phyloP scores from a whole-genome alignment of 2,329 filamentous ascomycete genomes.

The Colletotrichum paranaense region DNA sequence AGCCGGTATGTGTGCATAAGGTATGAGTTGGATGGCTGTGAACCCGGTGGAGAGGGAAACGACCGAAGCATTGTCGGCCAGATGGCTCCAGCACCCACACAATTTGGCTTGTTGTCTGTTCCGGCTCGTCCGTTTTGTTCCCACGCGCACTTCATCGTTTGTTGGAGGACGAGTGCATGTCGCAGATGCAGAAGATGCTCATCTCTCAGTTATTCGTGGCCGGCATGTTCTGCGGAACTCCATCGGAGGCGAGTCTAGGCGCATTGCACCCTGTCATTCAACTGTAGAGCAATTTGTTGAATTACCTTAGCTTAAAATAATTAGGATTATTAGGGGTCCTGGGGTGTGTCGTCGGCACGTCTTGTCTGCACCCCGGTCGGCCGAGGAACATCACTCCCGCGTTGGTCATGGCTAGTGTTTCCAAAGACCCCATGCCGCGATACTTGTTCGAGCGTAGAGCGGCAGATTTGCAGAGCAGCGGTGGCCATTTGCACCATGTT shows the following conservation, averaged over 20 bases:
- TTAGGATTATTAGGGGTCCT: slow-evolving; percentile 34
- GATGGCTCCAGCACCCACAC: slow-evolving; percentile 17
- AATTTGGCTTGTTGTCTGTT: background rate
- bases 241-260: slow-evolving; percentile 23
- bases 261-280: slow-evolving; percentile 11
- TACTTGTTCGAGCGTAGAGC: slow-evolving; percentile 30
- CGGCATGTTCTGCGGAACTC: slow-evolving; percentile 33
- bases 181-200: slow-evolving; percentile 1
- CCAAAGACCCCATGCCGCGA: slow-evolving; percentile 30
- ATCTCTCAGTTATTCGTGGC: slow-evolving; percentile 13
- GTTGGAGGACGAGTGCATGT: background rate
- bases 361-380: slow-evolving; percentile 27
- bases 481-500: slow-evolving; percentile 14
- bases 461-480: slow-evolving; percentile 17
- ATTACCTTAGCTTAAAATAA: background rate
- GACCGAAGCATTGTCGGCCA: slow-evolving; percentile 13
- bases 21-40: background rate
- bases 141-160: background rate
- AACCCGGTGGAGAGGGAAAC: slow-evolving; percentile 4
- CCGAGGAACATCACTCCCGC: slow-evolving; percentile 34
- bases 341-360: slow-evolving; percentile 28
- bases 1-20: slow-evolving; percentile 16
- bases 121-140: slow-evolving; percentile 17
- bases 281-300: slow-evolving; percentile 19
- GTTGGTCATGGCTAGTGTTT: slow-evolving; percentile 28